phyloP scores from a whole-genome alignment of 805 yeast species.

The Candida sakaeoensis region DNA sequence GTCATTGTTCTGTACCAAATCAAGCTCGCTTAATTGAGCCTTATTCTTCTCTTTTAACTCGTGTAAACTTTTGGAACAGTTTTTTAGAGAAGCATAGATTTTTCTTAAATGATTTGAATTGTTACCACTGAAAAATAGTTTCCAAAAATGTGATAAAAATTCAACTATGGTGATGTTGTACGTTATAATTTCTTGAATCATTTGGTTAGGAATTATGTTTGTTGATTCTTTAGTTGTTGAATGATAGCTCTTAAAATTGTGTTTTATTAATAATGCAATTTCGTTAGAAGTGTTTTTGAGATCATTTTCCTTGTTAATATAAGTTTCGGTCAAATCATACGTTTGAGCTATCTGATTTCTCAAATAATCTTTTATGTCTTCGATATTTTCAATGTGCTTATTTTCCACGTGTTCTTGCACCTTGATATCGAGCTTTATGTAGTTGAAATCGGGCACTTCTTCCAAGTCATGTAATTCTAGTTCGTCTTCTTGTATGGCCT shows the following conservation, averaged over 20 bases:
- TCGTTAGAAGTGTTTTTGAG: conserved; percentile 31
- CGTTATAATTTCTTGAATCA: conserved; percentile 31
- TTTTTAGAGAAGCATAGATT: conserved; percentile 33
- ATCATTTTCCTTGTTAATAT: conserved; percentile 21
- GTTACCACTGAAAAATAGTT: conserved; percentile 30
- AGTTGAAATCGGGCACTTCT: conserved; percentile 28
- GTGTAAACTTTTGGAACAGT: conserved; percentile 26
- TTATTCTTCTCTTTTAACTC: conserved; percentile 24
- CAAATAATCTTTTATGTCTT: conserved; percentile 16
- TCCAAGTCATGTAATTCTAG: conserved; percentile 36
- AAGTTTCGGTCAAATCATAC: conserved; percentile 24
- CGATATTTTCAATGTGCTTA: conserved; percentile 8
- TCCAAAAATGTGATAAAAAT: conserved; percentile 43
- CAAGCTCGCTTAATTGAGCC: conserved; percentile 20
- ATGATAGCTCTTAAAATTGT: conserved; percentile 31
- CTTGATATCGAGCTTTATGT: conserved; percentile 30
- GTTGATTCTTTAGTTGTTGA: conserved; percentile 11
- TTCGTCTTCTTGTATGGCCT: conserved; percentile 18
- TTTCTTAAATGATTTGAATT: conserved; percentile 37
- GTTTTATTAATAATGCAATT: conserved; percentile 28
- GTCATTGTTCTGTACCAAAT: conserved; percentile 23
- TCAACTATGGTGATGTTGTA: conserved; percentile 40
- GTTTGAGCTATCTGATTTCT: conserved; percentile 15
- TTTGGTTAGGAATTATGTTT: conserved; percentile 21
- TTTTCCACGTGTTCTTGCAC: conserved; percentile 16